Evolutionary conservation across 768 basidiomycete species (phyloP), one percentile per base, ranked within the genome.

Genomic region (Clitopilus hobsonii): DNA sequence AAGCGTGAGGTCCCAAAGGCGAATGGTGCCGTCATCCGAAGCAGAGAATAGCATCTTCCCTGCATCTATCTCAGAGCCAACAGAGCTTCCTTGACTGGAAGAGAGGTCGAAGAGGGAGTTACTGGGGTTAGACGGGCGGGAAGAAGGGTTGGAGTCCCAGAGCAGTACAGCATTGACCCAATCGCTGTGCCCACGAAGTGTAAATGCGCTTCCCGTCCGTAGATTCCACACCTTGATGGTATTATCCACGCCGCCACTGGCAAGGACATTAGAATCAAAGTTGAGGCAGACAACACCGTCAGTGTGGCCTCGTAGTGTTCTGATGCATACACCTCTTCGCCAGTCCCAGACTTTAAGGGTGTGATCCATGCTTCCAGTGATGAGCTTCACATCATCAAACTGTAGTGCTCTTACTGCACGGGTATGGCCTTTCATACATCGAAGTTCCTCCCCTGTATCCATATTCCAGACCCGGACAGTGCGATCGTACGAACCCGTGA

Each of bases 1-100:
- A 20, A 74, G 74, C 24, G 81, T 84, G 38, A 99, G 80, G 69
- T 98, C 96, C 97, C 96, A 99, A 5, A 99, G 81, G 56, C 86
- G 87, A 69, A 98, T 92, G 2, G 88, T 86, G 24, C 89, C 90
- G 67, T 98, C 97, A 66, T 98, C 97, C 6, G 93, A 94, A 2
- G 93, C 93, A 6, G 94, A 97, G 74, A 99, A 97, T 24, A 99
- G 79, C 89, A 98, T 94, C 73, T 97, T 95, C 51, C 94, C 92
- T 14, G 84, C 79, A 54, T 87, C 81, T 56, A 91, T 87, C 51
- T 81, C 75, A 41, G 78, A 78, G 16, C 71, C 68, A 54, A 65
- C 71, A 61, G 63, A 59, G 49, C 58, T 54, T 57, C 67, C 60
- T 18, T 65, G 66, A 32, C 64, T 66, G 6, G 67, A 61, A 6